phyloP scores from a whole-genome alignment of 1,284 basidiomycete genomes.

The Melampsora americana region DNA sequence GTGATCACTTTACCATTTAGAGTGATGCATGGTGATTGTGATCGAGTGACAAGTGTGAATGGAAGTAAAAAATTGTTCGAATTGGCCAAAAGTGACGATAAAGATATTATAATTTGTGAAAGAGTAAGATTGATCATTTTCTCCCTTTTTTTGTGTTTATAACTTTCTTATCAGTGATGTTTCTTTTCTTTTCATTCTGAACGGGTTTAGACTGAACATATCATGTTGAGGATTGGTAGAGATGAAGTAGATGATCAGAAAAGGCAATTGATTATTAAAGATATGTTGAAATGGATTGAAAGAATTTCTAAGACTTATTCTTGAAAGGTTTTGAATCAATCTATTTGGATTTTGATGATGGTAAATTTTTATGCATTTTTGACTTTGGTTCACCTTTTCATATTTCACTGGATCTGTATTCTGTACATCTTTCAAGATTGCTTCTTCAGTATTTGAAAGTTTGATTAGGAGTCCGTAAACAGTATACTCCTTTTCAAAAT shows the following conservation, averaged over 20 bases:
- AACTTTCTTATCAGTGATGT: no score
- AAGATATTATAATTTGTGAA: slow-evolving; percentile 35
- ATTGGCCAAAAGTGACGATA: slow-evolving; percentile 12
- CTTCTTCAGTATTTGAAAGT: no score
- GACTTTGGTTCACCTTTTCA: no score
- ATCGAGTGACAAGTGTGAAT: slow-evolving; percentile 29
- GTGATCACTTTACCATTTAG: slow-evolving; percentile 49
- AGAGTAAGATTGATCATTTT: slow-evolving; percentile 11
- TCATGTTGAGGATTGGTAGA: slow-evolving; percentile 47
- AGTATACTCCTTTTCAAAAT: no score
- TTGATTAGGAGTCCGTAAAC: no score
- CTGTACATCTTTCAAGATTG: no score
- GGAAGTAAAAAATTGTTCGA: slow-evolving; percentile 26
- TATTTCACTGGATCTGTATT: no score
- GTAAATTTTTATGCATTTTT: slow-evolving; percentile 1
- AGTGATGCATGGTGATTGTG: slow-evolving; percentile 49
- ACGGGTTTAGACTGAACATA: slow-evolving; percentile 29
- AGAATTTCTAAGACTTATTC: slow-evolving; percentile 16
- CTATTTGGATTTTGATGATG: no score
- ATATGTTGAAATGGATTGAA: slow-evolving; percentile 50
- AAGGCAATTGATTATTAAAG: slow-evolving; percentile 48
- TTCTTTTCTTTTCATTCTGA: neutral
- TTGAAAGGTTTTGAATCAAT: no score
- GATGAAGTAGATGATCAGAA: slow-evolving; percentile 49
- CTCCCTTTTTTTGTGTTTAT: neutral